phyloP scores from a whole-genome alignment of 148 eudicot genomes.

The Amaranthus palmeri region DNA sequence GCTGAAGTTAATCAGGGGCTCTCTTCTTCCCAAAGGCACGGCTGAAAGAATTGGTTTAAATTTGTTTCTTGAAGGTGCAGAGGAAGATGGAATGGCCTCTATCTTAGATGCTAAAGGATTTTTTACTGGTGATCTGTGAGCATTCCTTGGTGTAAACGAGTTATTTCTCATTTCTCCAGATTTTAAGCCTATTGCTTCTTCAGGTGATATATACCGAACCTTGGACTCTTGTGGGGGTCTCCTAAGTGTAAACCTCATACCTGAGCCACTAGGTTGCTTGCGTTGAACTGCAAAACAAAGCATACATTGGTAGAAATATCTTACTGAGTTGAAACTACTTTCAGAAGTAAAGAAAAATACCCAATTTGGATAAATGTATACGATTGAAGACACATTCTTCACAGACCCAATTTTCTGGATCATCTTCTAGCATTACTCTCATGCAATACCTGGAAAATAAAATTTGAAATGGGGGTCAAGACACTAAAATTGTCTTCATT shows the following conservation, averaged over 20 bases:
- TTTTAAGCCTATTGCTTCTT: slow-evolving; percentile 15
- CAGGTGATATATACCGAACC: slow-evolving; percentile 17
- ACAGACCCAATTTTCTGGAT: slow-evolving; percentile 23
- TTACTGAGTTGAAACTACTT: neutral
- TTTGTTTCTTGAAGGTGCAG: neutral
- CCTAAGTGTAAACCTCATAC: slow-evolving; percentile 1
- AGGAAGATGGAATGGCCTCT: neutral
- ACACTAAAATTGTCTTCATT: neutral
- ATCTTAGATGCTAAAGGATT: slow-evolving; percentile 1
- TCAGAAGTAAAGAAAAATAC: neutral
- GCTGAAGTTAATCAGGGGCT: slow-evolving; percentile 2
- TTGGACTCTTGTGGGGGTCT: slow-evolving; percentile 23
- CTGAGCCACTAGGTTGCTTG: slow-evolving; percentile 8
- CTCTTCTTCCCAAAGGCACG: slow-evolving; percentile 11
- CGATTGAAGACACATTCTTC: slow-evolving; percentile 19
- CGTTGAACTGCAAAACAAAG: slow-evolving; percentile 22
- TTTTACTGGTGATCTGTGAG: neutral
- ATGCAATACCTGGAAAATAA: slow-evolving; percentile 29
- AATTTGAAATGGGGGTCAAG: neutral
- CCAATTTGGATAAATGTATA: slow-evolving; percentile 12
- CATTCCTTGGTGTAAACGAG: slow-evolving; percentile 1
- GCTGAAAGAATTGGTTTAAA: slow-evolving; percentile 4
- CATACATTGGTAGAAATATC: neutral
- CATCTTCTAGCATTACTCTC: slow-evolving; percentile 7
- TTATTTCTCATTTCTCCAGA: slow-evolving; percentile 14